These are phyloP conservation scores for Exophiala xenobiotica DNA, from an alignment of 2,329 filamentous ascomycete species.

Conservation along the genomic window DNA sequence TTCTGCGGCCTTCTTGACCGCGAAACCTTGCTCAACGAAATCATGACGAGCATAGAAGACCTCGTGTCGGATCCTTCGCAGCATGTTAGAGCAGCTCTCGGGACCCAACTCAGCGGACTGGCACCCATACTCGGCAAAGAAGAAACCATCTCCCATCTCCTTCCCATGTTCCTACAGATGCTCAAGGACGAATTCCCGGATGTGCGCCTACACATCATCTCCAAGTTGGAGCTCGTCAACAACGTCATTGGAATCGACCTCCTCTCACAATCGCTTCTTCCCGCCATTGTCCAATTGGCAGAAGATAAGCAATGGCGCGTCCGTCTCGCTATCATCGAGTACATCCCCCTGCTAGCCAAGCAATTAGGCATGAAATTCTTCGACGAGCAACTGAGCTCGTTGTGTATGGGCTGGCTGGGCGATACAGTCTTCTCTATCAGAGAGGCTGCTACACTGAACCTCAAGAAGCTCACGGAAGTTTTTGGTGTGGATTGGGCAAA, in stretches of 20 bases:
- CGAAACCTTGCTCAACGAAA: slow-evolving; percentile 84
- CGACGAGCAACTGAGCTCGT: slow-evolving; percentile 88
- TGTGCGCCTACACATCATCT: slow-evolving; percentile 97
- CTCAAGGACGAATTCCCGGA: slow-evolving; percentile 99
- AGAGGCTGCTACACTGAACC: slow-evolving; percentile 93
- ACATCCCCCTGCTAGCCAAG: slow-evolving; percentile 92
- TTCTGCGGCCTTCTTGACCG: slow-evolving; percentile 91
- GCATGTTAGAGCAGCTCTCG: slow-evolving; percentile 91
- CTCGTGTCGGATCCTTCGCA: slow-evolving; percentile 94
- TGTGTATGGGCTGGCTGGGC: slow-evolving; percentile 98
- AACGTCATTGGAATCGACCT: slow-evolving; percentile 98
- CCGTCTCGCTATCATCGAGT: slow-evolving; percentile 96
- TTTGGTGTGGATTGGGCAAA: slow-evolving; percentile 98
- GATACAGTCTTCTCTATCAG: slow-evolving; percentile 98
- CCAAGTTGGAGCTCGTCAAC: slow-evolving; percentile 98
- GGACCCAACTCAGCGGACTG: slow-evolving; percentile 94
- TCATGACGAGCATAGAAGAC: slow-evolving; percentile 95
- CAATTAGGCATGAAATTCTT: slow-evolving; percentile 98
- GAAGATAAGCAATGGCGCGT: slow-evolving; percentile 98
- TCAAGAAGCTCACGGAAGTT: slow-evolving; percentile 97
- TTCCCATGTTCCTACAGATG: slow-evolving; percentile 99
- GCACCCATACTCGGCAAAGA: slow-evolving; percentile 97
- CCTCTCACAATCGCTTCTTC: slow-evolving; percentile 91
- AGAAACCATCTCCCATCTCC: slow-evolving; percentile 94
- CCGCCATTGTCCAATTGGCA: slow-evolving; percentile 93